Conservation (phyloP, 169 alveolate genomes). For the Cryptosporidium sp. region DNA sequence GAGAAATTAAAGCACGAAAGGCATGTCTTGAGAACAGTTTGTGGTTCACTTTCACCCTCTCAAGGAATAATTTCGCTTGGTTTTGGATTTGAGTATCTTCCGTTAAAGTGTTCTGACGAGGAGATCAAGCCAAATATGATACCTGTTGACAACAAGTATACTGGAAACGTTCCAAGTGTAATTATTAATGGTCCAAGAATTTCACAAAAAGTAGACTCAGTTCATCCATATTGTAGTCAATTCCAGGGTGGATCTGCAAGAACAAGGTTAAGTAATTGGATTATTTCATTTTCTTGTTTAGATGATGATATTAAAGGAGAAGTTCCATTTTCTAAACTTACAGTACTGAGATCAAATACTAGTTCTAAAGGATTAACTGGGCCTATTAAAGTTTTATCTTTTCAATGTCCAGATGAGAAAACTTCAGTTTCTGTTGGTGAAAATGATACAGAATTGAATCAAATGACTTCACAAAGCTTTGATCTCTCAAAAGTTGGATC, state of each 20-base stretch:
- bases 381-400: conserved; percentile 3
- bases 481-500: conserved; percentile 67
- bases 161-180: conserved; percentile 38
- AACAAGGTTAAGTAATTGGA: conserved; percentile 69
- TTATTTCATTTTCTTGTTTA: conserved; percentile 59
- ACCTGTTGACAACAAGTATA: conserved; percentile 35
- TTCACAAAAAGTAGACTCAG: conserved; percentile 45
- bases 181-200: conserved; percentile 61
- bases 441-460: conserved; percentile 27
- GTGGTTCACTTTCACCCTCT: conserved; percentile 45
- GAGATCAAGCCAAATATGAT: conserved; percentile 43
- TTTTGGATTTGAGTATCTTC: conserved; percentile 70
- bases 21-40: conserved; percentile 41
- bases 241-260: conserved; percentile 74
- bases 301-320: conserved; percentile 50
- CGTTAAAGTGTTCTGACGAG: conserved; percentile 18
- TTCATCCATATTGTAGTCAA: conserved; percentile 55
- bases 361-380: conserved; percentile 15
- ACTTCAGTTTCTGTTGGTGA: conserved; percentile 72
- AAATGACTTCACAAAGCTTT: conserved; percentile 18
- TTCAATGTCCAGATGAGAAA: conserved; percentile 53
- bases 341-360: conserved; percentile 16
- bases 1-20: conserved; percentile 29
- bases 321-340: conserved; percentile 52
- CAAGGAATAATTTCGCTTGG: conserved; percentile 59